phyloP scores from a whole-genome alignment of 1,139 yeast species.

The Candida dubliniensis region DNA sequence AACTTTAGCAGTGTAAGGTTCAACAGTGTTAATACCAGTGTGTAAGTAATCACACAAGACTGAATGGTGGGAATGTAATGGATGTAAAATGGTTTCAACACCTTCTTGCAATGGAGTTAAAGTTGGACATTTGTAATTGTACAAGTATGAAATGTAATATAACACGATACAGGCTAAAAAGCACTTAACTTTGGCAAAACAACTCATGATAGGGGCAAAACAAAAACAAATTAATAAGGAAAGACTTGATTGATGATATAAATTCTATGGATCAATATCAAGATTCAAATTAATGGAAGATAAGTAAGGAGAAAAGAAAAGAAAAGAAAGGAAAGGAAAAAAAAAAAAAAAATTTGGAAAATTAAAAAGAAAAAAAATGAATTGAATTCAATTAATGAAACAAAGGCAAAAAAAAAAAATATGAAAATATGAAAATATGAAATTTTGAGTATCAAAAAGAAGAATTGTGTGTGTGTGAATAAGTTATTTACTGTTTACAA shows the following conservation, averaged over 20 bases:
- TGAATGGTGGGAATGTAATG: constrained; percentile 33
- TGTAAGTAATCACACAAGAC: constrained; percentile 37
- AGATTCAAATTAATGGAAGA: no score
- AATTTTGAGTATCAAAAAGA: no score
- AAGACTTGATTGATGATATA: neutral
- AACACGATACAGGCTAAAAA: constrained; percentile 30
- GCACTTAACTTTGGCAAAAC: constrained; percentile 24
- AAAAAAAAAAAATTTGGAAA: neutral
- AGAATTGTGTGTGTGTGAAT: no score
- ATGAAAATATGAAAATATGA: no score
- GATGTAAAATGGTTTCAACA: constrained; percentile 35
- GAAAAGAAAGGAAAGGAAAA: neutral
- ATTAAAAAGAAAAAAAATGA: no score
- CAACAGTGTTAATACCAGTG: constrained; percentile 27
- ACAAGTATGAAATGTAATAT: constrained; percentile 40
- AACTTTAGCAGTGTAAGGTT: constrained; percentile 33
- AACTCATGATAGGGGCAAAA: constrained; percentile 8
- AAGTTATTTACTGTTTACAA: no score
- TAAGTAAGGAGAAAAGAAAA: neutral
- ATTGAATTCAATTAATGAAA: neutral
- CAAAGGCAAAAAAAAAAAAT: neutral
- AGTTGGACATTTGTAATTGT: constrained; percentile 41
- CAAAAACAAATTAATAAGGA: neutral
- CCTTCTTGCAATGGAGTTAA: constrained; percentile 33
- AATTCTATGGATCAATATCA: neutral